Evolutionary conservation across 495 filamentous ascomycete species (phyloP).

Genomic region (Neurospora intermedia): DNA sequence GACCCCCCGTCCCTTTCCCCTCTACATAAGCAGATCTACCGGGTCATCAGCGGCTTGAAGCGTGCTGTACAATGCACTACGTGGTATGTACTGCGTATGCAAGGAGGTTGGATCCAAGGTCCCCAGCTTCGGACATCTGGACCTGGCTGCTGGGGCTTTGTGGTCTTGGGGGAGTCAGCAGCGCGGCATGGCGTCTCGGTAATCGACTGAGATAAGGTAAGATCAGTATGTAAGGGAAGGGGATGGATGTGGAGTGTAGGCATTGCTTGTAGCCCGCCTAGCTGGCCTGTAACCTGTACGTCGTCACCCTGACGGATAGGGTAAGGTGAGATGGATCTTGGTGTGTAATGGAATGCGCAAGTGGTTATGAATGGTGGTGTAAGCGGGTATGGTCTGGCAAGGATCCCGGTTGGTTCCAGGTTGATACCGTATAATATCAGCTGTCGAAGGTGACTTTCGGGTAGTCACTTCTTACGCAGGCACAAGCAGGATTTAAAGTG

Average conservation of each 20-base stretch:
- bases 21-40: background rate
- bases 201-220: background rate
- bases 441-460: no score
- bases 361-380: background rate
- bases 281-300: background rate
- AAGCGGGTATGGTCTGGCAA: background rate
- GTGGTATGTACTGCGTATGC: background rate
- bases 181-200: background rate
- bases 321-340: background rate
- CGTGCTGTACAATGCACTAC: background rate
- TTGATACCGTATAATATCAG: background rate
- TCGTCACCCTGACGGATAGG: background rate
- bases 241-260: background rate
- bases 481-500: no score
- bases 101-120: background rate
- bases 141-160: background rate
- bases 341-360: background rate
- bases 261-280: background rate
- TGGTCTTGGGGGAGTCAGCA: background rate
- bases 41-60: background rate
- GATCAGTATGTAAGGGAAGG: background rate
- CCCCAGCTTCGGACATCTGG: background rate
- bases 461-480: no score
- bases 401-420: background rate
- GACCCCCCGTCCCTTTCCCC: background rate